Conservation (phyloP, 306 rosid genomes). For the Acacia crassicarpa region DNA sequence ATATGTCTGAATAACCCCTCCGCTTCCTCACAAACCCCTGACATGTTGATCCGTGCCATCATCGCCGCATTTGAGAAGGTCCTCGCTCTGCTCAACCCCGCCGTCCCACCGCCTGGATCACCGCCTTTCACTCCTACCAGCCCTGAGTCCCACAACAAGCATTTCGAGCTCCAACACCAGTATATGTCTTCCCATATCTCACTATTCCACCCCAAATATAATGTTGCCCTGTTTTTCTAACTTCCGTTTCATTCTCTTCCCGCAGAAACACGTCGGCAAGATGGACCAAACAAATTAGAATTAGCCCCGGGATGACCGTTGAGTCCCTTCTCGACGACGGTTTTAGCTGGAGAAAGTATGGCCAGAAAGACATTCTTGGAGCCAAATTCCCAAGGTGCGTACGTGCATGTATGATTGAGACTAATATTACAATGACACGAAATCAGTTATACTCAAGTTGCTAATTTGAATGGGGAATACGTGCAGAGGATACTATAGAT, state of each 20-base stretch:
- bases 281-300: conserved; percentile 50
- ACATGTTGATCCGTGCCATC: conserved; percentile 54
- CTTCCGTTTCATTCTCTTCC: not conserved
- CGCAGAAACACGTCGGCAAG: conserved; percentile 46
- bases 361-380: conserved; percentile 69
- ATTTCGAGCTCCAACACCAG: conserved; percentile 35
- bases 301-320: conserved; percentile 45
- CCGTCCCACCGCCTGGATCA: conserved; percentile 34
- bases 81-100: conserved; percentile 37
- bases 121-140: conserved; percentile 57
- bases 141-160: conserved; percentile 55
- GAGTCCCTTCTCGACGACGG: conserved; percentile 73
- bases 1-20: conserved; percentile 48
- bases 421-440: not conserved
- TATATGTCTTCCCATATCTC: conserved; percentile 18
- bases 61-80: conserved; percentile 45
- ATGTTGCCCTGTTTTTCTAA: not conserved
- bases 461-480: not conserved
- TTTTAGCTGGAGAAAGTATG: conserved; percentile 72
- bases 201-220: not conserved
- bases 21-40: conserved; percentile 50
- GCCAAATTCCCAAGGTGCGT: conserved; percentile 63
- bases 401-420: not conserved
- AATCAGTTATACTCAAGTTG: not conserved
- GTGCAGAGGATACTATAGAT: conserved; percentile 54